phyloP scores from a whole-genome alignment of 768 basidiomycete genomes.

The Lactarius quietus region DNA sequence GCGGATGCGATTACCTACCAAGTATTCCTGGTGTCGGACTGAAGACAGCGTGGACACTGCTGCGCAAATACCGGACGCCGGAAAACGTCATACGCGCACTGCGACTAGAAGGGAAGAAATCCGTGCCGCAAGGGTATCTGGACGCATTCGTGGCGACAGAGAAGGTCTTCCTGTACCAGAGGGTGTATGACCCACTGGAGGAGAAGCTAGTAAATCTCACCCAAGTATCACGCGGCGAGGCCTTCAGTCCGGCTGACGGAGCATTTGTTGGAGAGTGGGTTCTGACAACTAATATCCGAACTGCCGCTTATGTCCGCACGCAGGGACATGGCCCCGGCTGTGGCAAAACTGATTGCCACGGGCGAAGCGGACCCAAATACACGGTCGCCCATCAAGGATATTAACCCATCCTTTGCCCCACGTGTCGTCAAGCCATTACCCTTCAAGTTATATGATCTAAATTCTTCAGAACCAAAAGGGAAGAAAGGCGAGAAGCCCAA shows the following conservation, averaged over 20 bases:
- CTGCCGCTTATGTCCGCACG: constrained; percentile 16
- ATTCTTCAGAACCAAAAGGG: constrained; percentile 17
- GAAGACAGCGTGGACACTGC: constrained; percentile 83
- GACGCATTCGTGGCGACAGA: constrained; percentile 78
- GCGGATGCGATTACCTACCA: constrained; percentile 89
- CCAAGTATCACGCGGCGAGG: constrained; percentile 48
- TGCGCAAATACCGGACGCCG: constrained; percentile 81
- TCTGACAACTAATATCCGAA: not conserved
- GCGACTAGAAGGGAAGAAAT: constrained; percentile 78
- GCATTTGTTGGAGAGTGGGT: constrained; percentile 70
- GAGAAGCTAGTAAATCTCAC: constrained; percentile 69
- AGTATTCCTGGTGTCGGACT: constrained; percentile 90
- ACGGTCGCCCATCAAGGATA: constrained; percentile 68
- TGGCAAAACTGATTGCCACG: constrained; percentile 63
- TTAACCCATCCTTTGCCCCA: constrained; percentile 64
- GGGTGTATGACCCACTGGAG: constrained; percentile 77
- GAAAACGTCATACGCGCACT: constrained; percentile 78
- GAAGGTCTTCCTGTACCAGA: constrained; percentile 88
- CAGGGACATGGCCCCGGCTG: constrained; percentile 59
- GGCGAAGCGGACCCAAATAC: constrained; percentile 73
- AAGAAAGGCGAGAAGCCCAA: constrained; percentile 35
- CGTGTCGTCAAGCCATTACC: constrained; percentile 45
- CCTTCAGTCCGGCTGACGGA: constrained; percentile 59
- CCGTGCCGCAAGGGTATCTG: constrained; percentile 73
- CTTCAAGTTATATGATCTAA: constrained; percentile 25